Conservation (phyloP, 2,329 filamentous ascomycete genomes). For the Helminthosporium solani region DNA sequence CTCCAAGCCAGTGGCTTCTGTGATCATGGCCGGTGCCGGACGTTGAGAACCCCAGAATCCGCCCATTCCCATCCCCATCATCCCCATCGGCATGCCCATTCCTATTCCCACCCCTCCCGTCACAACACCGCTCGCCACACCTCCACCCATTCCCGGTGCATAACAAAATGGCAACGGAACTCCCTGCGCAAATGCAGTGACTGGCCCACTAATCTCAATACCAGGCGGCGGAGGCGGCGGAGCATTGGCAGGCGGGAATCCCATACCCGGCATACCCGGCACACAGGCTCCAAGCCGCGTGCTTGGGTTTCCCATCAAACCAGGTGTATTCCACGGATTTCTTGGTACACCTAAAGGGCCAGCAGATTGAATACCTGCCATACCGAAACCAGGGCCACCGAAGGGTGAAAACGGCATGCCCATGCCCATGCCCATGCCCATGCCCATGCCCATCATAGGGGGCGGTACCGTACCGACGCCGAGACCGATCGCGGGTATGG, state of each 20-base stretch:
- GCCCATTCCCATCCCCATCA: conserved; percentile 12
- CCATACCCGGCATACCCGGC: conserved; percentile 13
- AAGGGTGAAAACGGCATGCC: conserved; percentile 15
- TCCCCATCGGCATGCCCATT: conserved; percentile 7
- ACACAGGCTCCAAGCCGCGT: conserved; percentile 5
- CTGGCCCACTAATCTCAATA: conserved; percentile 17
- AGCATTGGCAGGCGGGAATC: conserved; percentile 18
- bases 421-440: conserved; percentile 24
- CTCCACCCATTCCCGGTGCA: not conserved
- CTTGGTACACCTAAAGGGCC: conserved; percentile 24
- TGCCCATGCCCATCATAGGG: conserved; percentile 18
- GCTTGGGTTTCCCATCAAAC: conserved; percentile 16
- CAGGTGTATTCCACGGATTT: conserved; percentile 11
- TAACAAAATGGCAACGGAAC: conserved; percentile 23
- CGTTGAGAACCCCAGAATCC: conserved; percentile 18
- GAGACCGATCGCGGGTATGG: not conserved
- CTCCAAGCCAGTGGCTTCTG: conserved; percentile 19
- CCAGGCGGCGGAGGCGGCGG: conserved; percentile 30
- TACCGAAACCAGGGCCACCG: conserved; percentile 30
- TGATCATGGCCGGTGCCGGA: conserved; percentile 24
- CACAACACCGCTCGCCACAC: conserved; percentile 14
- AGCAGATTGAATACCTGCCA: conserved; percentile 20
- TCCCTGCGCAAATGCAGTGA: conserved; percentile 26
- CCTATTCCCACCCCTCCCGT: conserved; percentile 6
- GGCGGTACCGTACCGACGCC: conserved; percentile 8